These are phyloP conservation scores for Ammopiptanthus mongolicus DNA, from an alignment of 306 rosid genomes.

Conservation along the genomic window DNA sequence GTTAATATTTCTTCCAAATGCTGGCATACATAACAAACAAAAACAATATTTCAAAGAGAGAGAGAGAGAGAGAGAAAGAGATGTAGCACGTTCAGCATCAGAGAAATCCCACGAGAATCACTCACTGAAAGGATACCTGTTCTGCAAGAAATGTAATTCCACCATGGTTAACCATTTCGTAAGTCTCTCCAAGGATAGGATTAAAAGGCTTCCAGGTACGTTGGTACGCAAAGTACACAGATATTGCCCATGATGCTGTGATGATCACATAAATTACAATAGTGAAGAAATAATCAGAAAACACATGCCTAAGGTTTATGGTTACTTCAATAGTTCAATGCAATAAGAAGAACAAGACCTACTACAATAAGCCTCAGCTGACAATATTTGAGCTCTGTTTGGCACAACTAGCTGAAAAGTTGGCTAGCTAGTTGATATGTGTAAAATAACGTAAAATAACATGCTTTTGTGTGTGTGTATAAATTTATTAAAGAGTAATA, in stretches of 20 bases:
- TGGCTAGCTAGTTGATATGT: too few relatives aligned
- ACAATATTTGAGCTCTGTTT: neutral
- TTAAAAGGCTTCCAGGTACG: constrained; percentile 97
- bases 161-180: constrained; percentile 69
- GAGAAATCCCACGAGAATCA: constrained; percentile 4
- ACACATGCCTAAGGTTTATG: neutral
- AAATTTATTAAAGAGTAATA: too few relatives aligned
- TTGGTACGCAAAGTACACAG: constrained; percentile 86
- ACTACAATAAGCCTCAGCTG: neutral
- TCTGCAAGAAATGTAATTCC: constrained; percentile 79
- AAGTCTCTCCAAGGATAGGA: constrained; percentile 96
- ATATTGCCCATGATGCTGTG: constrained; percentile 94
- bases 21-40: neutral
- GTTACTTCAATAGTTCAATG: constrained; percentile 6
- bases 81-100: neutral
- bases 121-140: constrained; percentile 57
- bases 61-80: neutral
- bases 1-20: constrained; percentile 4
- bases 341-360: neutral
- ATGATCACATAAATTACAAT: neutral
- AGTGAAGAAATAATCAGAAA: constrained; percentile 4
- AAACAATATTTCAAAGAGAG: neutral
- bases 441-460: too few relatives aligned
- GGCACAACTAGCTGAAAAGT: too few relatives aligned
- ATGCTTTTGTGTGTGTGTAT: too few relatives aligned